Evolutionary conservation across 1,284 basidiomycete species (phyloP), one percentile per base, ranked within the genome.

Genomic region (Leccinum subfulvum): DNA sequence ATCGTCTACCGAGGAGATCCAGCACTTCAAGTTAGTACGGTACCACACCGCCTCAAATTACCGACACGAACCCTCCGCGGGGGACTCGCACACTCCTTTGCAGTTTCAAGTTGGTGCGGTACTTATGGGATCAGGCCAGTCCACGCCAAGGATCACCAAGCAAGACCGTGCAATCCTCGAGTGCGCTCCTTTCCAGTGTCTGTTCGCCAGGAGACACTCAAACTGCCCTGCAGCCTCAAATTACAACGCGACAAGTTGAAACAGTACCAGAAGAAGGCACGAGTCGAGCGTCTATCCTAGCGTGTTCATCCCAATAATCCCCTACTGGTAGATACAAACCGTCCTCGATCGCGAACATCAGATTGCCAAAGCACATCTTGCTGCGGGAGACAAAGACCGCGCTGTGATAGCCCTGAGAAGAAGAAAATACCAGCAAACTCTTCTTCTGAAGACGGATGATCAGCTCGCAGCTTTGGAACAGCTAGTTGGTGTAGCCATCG

Each of bases 141-240:
- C 93, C 37, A 80, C 85, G 41, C 92, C 92, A 49, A 97, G 93
- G 81, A 89, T 99, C 68, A 98, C 97, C 8, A 81, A 88, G 47
- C 96, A 97, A 74, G 97, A 99, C 77, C 85, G 90, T 63, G 96
- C 96, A 47, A 91, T 98, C 59, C 84, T 98, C 62, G 95, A 98
- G 96, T 98, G 70, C 73, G 90, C 79, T 53, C 37, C 54, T 61
- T 66, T 63, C 66, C 58, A 56, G 62, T 62, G 56, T 71, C 56
- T 58, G 59, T 62, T 49, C 37, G 60, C 57, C 54, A 37, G 61
- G 58, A 49, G 57, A 73, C 26, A 56, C 66, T 76, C 64, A 77
- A 67, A 47, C 65, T 37, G 21, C 47, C 28, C 58, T 71, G 49
- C 69, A 82, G 95, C 73, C 84, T 99, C 67, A 99, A 99, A 78